Evolutionary conservation across 179 eudicot genomes (phyloP).

Genomic region (Patellifolia procumbens): DNA sequence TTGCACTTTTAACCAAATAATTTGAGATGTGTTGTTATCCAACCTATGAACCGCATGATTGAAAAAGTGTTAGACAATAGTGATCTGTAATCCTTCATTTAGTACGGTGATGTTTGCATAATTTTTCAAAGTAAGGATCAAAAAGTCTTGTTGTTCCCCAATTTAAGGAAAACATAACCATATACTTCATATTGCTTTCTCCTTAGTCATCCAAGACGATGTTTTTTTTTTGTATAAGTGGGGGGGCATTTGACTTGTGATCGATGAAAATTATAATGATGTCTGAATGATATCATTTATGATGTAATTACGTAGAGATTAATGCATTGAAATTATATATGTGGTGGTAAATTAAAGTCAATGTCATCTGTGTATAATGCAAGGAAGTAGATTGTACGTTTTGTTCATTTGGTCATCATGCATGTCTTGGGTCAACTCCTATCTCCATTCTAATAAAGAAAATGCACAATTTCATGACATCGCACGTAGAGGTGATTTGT

Average conservation of each 20-base stretch:
- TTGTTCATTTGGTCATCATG: not conserved
- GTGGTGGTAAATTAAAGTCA: not conserved
- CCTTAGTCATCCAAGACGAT: conserved; percentile 12
- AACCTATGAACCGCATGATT: too few relatives aligned
- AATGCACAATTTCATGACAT: too few relatives aligned
- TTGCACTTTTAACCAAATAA: too few relatives aligned
- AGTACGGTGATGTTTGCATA: conserved; percentile 1
- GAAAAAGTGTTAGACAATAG: not conserved
- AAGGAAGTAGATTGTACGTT: not conserved
- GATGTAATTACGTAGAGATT: not conserved
- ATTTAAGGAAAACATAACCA: not conserved
- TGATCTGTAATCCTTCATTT: not conserved
- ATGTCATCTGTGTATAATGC: not conserved
- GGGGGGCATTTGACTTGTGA: conserved; percentile 8
- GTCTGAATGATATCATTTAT: conserved; percentile 6
- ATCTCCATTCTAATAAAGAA: too few relatives aligned
- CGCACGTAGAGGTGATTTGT: too few relatives aligned
- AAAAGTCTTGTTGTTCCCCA: conserved; percentile 1
- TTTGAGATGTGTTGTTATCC: too few relatives aligned
- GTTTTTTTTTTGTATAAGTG: conserved; percentile 4
- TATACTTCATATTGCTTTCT: conserved; percentile 9
- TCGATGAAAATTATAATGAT: not conserved
- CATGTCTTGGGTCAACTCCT: not conserved
- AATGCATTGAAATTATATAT: not conserved
- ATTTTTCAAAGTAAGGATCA: not conserved